Percentiles rank a stretch among this genome's conserved stretches.
These are phyloP conservation scores for Acanthamoeba culbertsoni DNA, from an alignment of 208 protist genomes.

Conservation along the genomic window DNA sequence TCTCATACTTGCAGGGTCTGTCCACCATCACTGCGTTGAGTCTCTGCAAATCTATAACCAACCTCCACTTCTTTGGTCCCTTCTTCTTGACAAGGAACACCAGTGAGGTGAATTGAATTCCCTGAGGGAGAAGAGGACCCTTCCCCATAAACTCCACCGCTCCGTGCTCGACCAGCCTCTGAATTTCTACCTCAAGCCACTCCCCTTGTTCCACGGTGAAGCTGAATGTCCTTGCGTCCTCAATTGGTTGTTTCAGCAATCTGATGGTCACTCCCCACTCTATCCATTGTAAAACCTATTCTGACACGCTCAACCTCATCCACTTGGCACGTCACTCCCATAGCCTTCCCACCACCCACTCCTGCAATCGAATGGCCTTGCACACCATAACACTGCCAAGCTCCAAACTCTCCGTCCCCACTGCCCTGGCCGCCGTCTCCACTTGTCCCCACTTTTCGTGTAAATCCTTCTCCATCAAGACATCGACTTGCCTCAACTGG, in stretches of 20 bases:
- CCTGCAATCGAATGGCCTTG: too few species aligned
- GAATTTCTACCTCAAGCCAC: not conserved
- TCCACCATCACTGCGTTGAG: not conserved
- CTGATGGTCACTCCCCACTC: too few species aligned
- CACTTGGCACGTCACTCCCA: too few species aligned
- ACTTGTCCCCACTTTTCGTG: too few species aligned
- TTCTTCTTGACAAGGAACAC: slow-evolving; percentile 6
- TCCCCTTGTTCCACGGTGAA: not conserved
- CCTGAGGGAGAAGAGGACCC: not conserved
- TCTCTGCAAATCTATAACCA: not conserved
- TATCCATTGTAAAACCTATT: too few species aligned
- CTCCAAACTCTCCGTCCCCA: too few species aligned
- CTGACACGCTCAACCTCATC: too few species aligned
- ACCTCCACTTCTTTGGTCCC: not conserved
- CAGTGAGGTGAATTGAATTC: not conserved
- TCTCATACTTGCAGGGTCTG: not conserved
- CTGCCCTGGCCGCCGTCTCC: too few species aligned
- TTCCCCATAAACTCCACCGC: not conserved
- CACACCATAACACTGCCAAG: too few species aligned
- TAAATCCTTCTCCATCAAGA: too few species aligned
- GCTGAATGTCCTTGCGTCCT: not conserved
- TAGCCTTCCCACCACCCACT: too few species aligned
- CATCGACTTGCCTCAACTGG: too few species aligned
- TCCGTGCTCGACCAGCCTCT: not conserved
- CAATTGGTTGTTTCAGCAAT: not conserved